phyloP scores from a whole-genome alignment of 176 grass and related monocot genomes.

The Carex myosuroides region DNA sequence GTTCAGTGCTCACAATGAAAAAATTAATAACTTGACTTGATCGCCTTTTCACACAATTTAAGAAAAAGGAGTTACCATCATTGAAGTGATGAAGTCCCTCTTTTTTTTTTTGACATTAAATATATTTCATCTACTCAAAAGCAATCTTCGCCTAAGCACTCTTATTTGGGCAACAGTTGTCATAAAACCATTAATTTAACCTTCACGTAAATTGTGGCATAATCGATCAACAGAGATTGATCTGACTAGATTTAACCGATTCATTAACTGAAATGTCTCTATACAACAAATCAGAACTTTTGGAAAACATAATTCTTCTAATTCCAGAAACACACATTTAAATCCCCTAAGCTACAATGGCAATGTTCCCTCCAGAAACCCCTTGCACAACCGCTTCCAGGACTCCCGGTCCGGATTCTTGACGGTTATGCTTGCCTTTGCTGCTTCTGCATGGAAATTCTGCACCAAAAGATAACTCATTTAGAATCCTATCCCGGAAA shows the following conservation, averaged over 20 bases:
- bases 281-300: constrained; percentile 5
- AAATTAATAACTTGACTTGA: no score
- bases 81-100: no score
- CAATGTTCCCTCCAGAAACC: constrained; percentile 61
- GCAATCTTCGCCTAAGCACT: neutral
- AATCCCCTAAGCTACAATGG: constrained; percentile 20
- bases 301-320: neutral
- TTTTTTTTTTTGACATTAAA: neutral
- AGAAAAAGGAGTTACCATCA: no score
- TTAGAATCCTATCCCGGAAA: neutral
- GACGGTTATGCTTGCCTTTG: constrained; percentile 46
- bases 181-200: neutral
- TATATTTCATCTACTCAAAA: neutral
- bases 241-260: neutral
- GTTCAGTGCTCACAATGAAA: no score
- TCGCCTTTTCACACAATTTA: no score
- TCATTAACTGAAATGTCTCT: neutral
- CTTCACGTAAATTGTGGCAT: neutral
- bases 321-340: neutral
- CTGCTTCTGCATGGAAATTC: constrained; percentile 54
- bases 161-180: neutral
- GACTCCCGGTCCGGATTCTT: constrained; percentile 58
- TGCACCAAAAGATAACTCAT: constrained; percentile 16
- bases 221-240: constrained; percentile 17
- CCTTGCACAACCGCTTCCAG: constrained; percentile 77